Evolutionary conservation across 768 basidiomycete species (phyloP), one percentile per base, ranked within the genome.

Genomic region (Candolleomyces eurysporus): DNA sequence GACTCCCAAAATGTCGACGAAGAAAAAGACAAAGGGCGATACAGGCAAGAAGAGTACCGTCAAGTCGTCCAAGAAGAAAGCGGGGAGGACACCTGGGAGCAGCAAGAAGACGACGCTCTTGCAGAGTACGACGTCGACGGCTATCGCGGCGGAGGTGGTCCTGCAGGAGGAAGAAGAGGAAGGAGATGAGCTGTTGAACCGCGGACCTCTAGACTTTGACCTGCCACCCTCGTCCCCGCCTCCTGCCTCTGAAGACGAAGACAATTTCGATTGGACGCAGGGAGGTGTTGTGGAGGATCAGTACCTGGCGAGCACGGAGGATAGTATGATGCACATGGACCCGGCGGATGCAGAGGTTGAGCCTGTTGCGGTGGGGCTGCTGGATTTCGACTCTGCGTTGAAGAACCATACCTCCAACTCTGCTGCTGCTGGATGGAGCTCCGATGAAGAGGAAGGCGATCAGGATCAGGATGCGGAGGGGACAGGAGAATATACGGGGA

Each of bases 401-500:
- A 48, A 48, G 40, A 45, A 52, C 14, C 32, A 40, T 32, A 75
- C n/a, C n/a, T n/a, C 75, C 5, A 71, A 62, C 21, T 66, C 60
- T 36, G 65, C 66, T 16, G 65, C 58, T 31, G 70, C 63, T 11
- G 71, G 65, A 8, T 77, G 77, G 76, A 75, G 71, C 58, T 77
- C 71, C 30, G 79, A 80, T 57, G 70, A 72, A 32, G 52, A 56
- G 17, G 60, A 55, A 2, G 59, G n/a, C n/a, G n/a, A n/a, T n/a
- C n/a, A 63, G 22, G 51, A 58, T 17, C 53, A 31, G 10, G 49
- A 53, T 5, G 65, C 48, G 1, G 70, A 82, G 58, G 82, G 76
- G 1, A 76, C 80, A 32, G 87, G 88, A 21, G 87, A 91, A 63
- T 91, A 81, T 67, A 91, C 90, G 6, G 90, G 89, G 11, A 78